Base-by-base conservation (phyloP, 1,139 yeast species). In the Candida labiduridarum region DNA sequence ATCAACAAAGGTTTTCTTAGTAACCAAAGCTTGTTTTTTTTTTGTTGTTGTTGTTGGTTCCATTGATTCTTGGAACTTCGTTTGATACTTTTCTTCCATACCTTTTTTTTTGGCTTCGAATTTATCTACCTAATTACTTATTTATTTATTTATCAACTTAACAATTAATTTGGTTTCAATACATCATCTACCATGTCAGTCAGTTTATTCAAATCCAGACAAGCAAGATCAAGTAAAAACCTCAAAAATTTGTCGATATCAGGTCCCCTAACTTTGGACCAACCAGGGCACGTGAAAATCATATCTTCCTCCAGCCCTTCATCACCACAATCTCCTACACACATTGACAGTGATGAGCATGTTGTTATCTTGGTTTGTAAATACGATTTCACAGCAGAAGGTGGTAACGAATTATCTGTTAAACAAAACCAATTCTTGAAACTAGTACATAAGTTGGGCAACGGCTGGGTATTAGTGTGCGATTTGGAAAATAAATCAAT, bases 401-500 rank as follows among this genome's bases (percentile, higher is more conserved):
- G 59, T 19, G 49, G 53, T 3, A 56, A 59, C 22, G 76, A 72
- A 50, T 60, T 72, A 36, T 53, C 65, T 31, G 62, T 71, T 1
- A 52, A 54, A 9, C 58, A 67, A 33, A 71, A 72, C 9, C 72
- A 69, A 46, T 67, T 66, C 42, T 54, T 71, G 31, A 69, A 67
- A 51, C 60, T 72, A 22, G 46, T 72, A 27, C 68, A 70, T 43
- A 59, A 69, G 39, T 67, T 68, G 1, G 72, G 73, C 4, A 67
- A 69, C 53, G 78, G 76, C 4, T 72, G 78, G 78, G 53, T 72
- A 8, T 55, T 63, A 46, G 77, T 72, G 34, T 64, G 68, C 52
- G 60, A 59, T 43, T 59, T 72, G 41, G 74, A 71, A 45, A 59
- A 63, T 46, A 54, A 63, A n/a, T 52, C 57, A 6, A 52, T 55